Conservation (phyloP, 116 monocot genomes). For the Posidonia oceanica region DNA sequence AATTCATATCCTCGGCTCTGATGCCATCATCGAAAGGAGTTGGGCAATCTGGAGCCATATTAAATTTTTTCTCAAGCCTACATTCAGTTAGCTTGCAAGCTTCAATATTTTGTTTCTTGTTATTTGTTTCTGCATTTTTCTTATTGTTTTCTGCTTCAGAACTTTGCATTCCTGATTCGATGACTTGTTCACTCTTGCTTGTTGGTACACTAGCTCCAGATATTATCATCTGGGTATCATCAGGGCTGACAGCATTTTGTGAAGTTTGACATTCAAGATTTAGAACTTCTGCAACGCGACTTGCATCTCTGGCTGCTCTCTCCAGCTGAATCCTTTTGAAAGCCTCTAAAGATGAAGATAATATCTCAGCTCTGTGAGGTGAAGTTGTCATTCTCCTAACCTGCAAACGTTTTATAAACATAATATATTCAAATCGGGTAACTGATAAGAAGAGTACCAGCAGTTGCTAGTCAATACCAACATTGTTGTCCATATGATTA, state of each 20-base stretch:
- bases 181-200: not conserved
- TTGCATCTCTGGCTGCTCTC: conserved; percentile 29
- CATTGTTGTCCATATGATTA: no score
- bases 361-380: conserved; percentile 86
- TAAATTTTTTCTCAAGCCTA: not conserved
- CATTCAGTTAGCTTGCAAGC: not conserved
- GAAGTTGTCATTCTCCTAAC: conserved; percentile 93
- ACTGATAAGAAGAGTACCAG: no score
- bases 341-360: conserved; percentile 95
- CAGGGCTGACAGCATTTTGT: not conserved
- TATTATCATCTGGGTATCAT: not conserved
- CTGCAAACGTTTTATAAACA: conserved; percentile 20
- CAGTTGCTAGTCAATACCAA: no score
- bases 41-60: no score
- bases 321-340: conserved; percentile 83
- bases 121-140: not conserved
- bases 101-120: not conserved
- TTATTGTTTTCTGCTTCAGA: not conserved
- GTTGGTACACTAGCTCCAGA: not conserved
- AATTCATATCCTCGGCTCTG: not conserved
- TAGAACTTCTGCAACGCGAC: conserved; percentile 23
- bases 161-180: not conserved
- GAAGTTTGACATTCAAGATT: conserved; percentile 2
- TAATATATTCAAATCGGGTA: no score
- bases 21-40: not conserved